Base-by-base conservation (phyloP, 116 monocot species). In the Zostera marina region DNA sequence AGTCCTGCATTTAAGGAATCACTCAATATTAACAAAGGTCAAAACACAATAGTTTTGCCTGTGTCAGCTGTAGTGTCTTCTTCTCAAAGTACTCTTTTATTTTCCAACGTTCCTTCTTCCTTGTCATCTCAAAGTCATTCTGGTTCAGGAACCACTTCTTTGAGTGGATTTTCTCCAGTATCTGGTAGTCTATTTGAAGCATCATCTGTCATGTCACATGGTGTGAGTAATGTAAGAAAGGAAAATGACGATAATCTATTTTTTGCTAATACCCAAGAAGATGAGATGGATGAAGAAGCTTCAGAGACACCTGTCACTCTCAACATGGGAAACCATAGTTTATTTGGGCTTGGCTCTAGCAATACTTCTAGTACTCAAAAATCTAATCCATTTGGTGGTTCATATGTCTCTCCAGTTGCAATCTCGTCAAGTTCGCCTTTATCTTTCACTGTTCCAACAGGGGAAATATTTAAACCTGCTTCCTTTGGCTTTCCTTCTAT, bases 231-330 rank as follows among this genome's bases (percentile, higher is more conserved):
- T 32, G 53, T 56, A 61, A 66, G 63, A n/a, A 54, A 42, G 1
- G 63, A 42, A 67, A 81, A 69, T 16, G 72, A 75, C 55, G 68
- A 62, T 9, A 44, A 11, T 41, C 26, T 67, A 13, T 75, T 77
- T 57, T 11, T 48, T 53, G 54, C 20, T 32, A 69, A 24, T 54
- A 66, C 68, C 8, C 68, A 85, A 66, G 88, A 81, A 63, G 96
- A 89, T 78, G 89, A 85, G 54, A 96, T 96, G 96, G 94, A 96
- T 68, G 96, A 96, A 65, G 96, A 96, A 73, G 74, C 75, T 62
- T 69, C 85, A 44, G 72, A 82, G 13, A 58, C 66, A 56, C 54
- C 58, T 8, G 44, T 40, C 13, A 11, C 42, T 1, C 65, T 73
- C 43, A 77, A 60, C 53, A 73, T 96, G 24, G 77, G 74, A 65